Evolutionary conservation across 192 early-diverging fungal species (phyloP).

Genomic region (Backusella morwellensis): DNA sequence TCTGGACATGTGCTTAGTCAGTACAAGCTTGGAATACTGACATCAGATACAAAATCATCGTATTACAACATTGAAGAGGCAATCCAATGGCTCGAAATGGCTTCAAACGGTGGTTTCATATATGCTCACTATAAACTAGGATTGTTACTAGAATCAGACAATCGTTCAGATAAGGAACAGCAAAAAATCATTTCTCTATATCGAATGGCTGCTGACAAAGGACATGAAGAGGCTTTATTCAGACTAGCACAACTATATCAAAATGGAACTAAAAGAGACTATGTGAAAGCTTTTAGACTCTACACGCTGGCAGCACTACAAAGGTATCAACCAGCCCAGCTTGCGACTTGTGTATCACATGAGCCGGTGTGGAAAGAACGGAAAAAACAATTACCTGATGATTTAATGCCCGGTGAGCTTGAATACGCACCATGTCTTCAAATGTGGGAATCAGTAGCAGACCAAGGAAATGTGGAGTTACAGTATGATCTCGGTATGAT

Average conservation of each 20-base stretch:
- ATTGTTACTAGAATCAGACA: not conserved
- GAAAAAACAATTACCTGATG: not conserved
- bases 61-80: no score
- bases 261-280: not conserved
- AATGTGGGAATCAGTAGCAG: not conserved
- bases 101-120: no score
- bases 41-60: no score
- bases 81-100: no score
- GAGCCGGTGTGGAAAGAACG: not conserved
- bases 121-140: no score
- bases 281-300: not conserved
- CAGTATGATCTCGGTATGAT: not conserved
- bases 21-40: no score
- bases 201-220: not conserved
- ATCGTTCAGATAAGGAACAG: not conserved
- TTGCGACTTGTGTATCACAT: not conserved
- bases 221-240: not conserved
- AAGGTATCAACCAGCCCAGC: not conserved
- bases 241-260: not conserved
- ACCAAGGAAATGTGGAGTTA: not conserved
- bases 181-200: not conserved
- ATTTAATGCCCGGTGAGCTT: not conserved
- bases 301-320: not conserved
- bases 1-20: no score
- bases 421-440: not conserved